phyloP scores from a whole-genome alignment of 306 rosid genomes.

The Dicorynia guianensis region DNA sequence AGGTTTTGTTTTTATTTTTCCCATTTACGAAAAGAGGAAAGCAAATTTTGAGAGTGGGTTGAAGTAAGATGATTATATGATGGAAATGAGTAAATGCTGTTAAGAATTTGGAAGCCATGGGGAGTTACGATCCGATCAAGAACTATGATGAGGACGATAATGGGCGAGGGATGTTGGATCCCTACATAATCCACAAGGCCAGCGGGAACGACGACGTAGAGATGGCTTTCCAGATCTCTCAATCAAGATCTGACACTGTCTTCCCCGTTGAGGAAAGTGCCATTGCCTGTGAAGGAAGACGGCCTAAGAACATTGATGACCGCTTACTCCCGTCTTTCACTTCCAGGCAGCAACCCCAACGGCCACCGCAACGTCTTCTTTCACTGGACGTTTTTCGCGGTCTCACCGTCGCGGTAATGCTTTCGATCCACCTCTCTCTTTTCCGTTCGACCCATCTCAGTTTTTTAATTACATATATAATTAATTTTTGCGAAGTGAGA shows the following conservation, averaged over 20 bases:
- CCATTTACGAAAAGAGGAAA: neutral
- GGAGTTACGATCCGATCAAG: slow-evolving; percentile 51
- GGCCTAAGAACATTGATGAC: slow-evolving; percentile 28
- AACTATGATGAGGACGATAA: slow-evolving; percentile 43
- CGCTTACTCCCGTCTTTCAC: slow-evolving; percentile 6
- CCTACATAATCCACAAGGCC: neutral
- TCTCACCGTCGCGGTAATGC: slow-evolving; percentile 82
- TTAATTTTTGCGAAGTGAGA: too few relatives aligned
- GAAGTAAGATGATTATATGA: neutral
- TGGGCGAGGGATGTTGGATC: slow-evolving; percentile 6
- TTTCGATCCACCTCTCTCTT: neutral
- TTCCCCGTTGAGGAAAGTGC: slow-evolving; percentile 16
- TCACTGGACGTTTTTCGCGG: slow-evolving; percentile 98
- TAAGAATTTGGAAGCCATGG: slow-evolving; percentile 11
- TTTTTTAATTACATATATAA: neutral
- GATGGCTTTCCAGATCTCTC: slow-evolving; percentile 60
- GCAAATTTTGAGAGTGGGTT: neutral
- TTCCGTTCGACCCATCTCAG: neutral
- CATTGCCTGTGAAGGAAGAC: neutral
- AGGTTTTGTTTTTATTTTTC: neutral
- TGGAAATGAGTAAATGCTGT: neutral
- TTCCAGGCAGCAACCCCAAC: slow-evolving; percentile 31
- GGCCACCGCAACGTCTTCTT: slow-evolving; percentile 61
- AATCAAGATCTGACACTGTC: slow-evolving; percentile 48
- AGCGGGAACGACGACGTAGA: slow-evolving; percentile 56